These are phyloP conservation scores for Dryadomyces sulphureus DNA, from an alignment of 2,329 filamentous ascomycete species.

Conservation along the genomic window DNA sequence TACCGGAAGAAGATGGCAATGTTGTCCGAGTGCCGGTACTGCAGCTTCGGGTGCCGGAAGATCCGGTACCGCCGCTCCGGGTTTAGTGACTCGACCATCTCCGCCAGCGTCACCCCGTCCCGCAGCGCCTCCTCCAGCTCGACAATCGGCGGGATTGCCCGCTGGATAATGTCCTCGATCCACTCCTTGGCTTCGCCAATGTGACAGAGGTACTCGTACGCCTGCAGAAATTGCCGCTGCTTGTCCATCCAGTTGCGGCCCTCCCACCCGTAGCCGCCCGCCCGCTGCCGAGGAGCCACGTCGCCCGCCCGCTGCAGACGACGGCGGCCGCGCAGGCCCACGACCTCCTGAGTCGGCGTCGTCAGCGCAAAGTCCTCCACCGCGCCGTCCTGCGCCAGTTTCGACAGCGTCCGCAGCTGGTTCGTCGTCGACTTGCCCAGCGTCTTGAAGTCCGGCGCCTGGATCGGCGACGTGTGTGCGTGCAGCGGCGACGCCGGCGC, in stretches of 20 bases:
- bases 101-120: conserved; percentile 86
- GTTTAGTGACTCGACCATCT: conserved; percentile 80
- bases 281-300: conserved; percentile 28
- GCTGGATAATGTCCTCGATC: conserved; percentile 84
- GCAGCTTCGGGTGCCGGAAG: conserved; percentile 70
- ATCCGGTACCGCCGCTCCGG: conserved; percentile 65
- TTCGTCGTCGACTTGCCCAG: conserved; percentile 81
- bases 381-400: conserved; percentile 59
- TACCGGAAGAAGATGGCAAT: conserved; percentile 94
- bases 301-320: conserved; percentile 61
- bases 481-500: conserved; percentile 22
- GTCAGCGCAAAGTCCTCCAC: conserved; percentile 71
- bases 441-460: conserved; percentile 60
- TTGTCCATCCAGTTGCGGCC: conserved; percentile 97
- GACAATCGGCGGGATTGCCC: conserved; percentile 78
- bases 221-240: conserved; percentile 87
- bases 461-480: conserved; percentile 32
- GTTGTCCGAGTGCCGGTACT: conserved; percentile 94
- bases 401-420: conserved; percentile 76
- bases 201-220: conserved; percentile 96
- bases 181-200: conserved; percentile 98
- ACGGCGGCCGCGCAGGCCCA: conserved; percentile 71
- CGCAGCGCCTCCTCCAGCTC: conserved; percentile 84
- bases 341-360: conserved; percentile 68
- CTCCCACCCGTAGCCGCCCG: conserved; percentile 54